Evolutionary conservation across 257 asterid genomes (phyloP).

Genomic region (Solanum neorickii): DNA sequence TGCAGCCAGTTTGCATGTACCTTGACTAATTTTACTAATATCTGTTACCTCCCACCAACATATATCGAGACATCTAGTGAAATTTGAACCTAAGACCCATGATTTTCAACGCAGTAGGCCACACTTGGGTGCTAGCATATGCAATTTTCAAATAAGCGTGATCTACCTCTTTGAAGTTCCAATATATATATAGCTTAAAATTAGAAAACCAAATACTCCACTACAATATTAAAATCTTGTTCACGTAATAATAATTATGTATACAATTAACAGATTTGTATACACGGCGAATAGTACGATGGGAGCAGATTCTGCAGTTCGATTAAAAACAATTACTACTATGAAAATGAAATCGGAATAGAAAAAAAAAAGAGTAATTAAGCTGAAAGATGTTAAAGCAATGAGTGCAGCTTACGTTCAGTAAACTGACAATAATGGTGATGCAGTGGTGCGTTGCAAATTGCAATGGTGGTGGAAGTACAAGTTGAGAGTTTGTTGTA

Average conservation of each 20-base stretch:
- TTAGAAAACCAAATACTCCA: neutral
- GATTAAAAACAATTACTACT: no score
- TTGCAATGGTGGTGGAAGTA: no score
- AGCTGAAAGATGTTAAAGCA: no score
- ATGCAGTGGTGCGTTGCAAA: no score
- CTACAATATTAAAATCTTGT: neutral
- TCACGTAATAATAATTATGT: neutral
- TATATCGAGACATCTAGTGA: neutral
- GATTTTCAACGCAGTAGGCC: no score
- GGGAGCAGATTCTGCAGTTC: neutral
- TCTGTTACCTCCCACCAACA: no score
- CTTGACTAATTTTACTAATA: no score
- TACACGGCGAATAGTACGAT: neutral
- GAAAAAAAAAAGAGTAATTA: no score
- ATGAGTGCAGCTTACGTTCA: no score
- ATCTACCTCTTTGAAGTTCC: fast-evolving
- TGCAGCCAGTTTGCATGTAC: neutral
- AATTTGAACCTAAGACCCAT: neutral
- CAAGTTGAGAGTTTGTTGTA: slow-evolving; percentile 6
- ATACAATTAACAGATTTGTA: neutral
- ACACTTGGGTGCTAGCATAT: neutral
- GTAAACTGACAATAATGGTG: no score
- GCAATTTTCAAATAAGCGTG: neutral
- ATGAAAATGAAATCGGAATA: no score
- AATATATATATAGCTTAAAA: no score